A percentile compares a stretch with the other conserved stretches of the same genome.
Evolutionary conservation across 2,329 filamentous ascomycete species (phyloP).

Genomic region (Colletotrichum noveboracense): DNA sequence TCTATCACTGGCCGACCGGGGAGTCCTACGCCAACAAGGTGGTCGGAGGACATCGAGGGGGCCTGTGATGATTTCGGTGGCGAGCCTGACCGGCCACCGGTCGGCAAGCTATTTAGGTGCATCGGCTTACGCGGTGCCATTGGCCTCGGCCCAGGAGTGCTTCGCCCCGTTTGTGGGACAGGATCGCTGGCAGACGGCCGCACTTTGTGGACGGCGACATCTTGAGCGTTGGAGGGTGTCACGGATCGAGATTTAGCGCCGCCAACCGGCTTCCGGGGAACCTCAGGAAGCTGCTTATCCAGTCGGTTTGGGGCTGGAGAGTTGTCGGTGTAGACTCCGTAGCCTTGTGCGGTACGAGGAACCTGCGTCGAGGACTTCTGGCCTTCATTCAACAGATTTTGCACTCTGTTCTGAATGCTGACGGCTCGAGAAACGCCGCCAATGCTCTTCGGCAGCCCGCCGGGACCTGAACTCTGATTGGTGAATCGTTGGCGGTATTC

Average conservation of each 20-base stretch:
- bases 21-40: constrained; percentile 50
- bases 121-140: constrained; percentile 65
- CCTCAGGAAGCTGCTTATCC: constrained; percentile 45
- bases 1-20: constrained; percentile 55
- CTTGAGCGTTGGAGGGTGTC: constrained; percentile 25
- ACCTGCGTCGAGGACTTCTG: constrained; percentile 62
- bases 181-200: constrained; percentile 24
- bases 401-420: constrained; percentile 92
- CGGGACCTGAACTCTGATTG: constrained; percentile 46
- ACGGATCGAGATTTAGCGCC: constrained; percentile 34
- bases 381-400: constrained; percentile 82
- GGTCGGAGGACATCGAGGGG: constrained; percentile 34
- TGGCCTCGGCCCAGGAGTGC: constrained; percentile 42
- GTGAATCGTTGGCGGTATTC: constrained; percentile 83
- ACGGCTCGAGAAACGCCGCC: constrained; percentile 70
- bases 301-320: constrained; percentile 38
- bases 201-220: constrained; percentile 23
- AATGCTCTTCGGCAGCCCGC: constrained; percentile 57
- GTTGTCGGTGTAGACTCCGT: constrained; percentile 81
- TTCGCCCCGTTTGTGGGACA: constrained; percentile 24
- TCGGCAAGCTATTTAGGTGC: constrained; percentile 63
- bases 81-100: constrained; percentile 45
- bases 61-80: constrained; percentile 44
- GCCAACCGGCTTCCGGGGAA: constrained; percentile 58
- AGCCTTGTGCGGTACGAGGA: constrained; percentile 81